Evolutionary conservation across 495 filamentous ascomycete species (phyloP).

Genomic region (Pseudevernia furfuracea): DNA sequence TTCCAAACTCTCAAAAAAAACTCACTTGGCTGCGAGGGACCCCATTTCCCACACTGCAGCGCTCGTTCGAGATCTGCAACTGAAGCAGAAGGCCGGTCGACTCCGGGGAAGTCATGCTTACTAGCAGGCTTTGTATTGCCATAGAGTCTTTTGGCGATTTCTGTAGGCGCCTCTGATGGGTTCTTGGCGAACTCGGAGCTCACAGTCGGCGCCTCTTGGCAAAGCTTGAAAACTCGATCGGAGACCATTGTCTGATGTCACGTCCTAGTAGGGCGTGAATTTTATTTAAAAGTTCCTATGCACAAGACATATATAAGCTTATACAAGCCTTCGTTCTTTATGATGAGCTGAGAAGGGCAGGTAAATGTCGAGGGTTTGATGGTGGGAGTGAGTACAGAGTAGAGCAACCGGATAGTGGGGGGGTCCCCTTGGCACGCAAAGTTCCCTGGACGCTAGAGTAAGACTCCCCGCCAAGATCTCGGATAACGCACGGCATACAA

Average conservation of each 20-base stretch:
- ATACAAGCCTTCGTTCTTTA: too few species aligned
- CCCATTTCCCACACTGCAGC: constrained; percentile 60
- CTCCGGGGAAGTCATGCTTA: constrained; percentile 12
- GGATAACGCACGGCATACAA: too few species aligned
- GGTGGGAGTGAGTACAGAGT: too few species aligned
- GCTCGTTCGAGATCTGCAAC: constrained; percentile 45
- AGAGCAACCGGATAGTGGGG: too few species aligned
- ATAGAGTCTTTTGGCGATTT: constrained; percentile 51
- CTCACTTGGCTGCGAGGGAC: constrained; percentile 51
- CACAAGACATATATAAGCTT: too few species aligned
- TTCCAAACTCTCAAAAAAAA: constrained; percentile 63
- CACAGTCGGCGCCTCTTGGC: constrained; percentile 45
- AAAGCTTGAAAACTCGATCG: constrained; percentile 44
- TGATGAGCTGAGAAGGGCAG: too few species aligned
- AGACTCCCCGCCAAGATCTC: too few species aligned
- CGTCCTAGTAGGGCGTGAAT: too few species aligned
- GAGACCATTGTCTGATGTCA: constrained; percentile 35
- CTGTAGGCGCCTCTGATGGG: constrained; percentile 42
- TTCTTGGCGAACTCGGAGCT: constrained; percentile 48
- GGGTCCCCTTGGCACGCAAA: too few species aligned
- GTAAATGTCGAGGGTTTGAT: too few species aligned
- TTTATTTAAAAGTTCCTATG: too few species aligned
- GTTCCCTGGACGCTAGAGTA: too few species aligned
- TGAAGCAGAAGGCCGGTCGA: neutral
- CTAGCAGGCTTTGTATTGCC: constrained; percentile 22